A percentile compares a stretch with the other conserved stretches of the same genome.
phyloP scores from a whole-genome alignment of 2,329 filamentous ascomycete genomes.

The Orbilia oligospora region DNA sequence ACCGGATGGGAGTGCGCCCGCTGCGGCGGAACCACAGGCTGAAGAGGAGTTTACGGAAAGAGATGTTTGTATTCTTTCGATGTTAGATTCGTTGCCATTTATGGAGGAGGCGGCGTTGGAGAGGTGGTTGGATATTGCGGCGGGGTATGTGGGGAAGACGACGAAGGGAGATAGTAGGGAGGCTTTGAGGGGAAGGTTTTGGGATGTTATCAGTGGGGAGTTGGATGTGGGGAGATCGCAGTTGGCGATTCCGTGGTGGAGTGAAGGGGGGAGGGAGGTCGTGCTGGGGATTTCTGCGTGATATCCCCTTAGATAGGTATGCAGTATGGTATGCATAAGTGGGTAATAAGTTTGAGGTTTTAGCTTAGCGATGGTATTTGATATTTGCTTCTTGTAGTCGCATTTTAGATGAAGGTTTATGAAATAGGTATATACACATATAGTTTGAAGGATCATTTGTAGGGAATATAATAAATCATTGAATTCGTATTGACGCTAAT shows the following conservation, averaged over 20 bases:
- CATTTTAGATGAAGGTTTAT: no score
- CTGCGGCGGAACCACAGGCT: conserved; percentile 64
- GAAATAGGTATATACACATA: no score
- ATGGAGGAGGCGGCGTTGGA: conserved; percentile 79
- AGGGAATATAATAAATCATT: no score
- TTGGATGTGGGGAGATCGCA: conserved; percentile 88
- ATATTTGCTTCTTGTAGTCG: no score
- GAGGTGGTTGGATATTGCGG: conserved; percentile 83
- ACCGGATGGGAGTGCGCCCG: conserved; percentile 64
- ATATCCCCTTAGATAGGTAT: not conserved
- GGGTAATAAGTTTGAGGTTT: no score
- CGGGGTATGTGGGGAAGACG: conserved; percentile 72
- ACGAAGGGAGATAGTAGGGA: conserved; percentile 76
- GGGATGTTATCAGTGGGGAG: conserved; percentile 84
- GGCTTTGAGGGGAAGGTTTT: conserved; percentile 78
- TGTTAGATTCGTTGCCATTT: conserved; percentile 84
- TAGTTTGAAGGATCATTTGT: no score
- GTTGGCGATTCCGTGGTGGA: conserved; percentile 89
- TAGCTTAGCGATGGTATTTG: no score
- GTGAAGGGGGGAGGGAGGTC: conserved; percentile 68
- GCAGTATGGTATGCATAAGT: no score
- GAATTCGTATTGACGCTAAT: no score
- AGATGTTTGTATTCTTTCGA: conserved; percentile 79
- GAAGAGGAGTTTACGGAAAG: conserved; percentile 75
- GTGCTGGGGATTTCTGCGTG: conserved; percentile 60